These are phyloP conservation scores for Calonectria ilicicola DNA, from an alignment of 2,329 filamentous ascomycete genomes.

Conservation along the genomic window DNA sequence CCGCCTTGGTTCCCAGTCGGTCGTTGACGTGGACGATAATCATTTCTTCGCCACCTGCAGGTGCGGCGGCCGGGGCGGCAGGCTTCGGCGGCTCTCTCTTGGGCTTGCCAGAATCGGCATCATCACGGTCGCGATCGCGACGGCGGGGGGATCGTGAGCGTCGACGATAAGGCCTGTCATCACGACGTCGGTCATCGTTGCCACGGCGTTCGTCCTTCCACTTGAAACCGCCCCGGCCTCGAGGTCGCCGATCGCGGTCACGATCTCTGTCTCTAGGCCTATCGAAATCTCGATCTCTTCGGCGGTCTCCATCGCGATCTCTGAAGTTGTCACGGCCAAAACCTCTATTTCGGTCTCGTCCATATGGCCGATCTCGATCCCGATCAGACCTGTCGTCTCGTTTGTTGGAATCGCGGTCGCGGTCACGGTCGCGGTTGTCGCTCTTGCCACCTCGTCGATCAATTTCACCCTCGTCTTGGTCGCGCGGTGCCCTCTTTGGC, in stretches of 20 bases:
- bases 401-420: constrained; percentile 1
- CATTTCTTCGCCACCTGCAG: constrained; percentile 74
- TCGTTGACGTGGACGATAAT: constrained; percentile 96
- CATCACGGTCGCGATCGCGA: constrained; percentile 34
- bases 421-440: constrained; percentile 8
- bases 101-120: constrained; percentile 42
- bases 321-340: constrained; percentile 11
- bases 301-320: constrained; percentile 18
- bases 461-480: not conserved
- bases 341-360: constrained; percentile 9
- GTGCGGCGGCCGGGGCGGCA: constrained; percentile 37
- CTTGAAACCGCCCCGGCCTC: constrained; percentile 41
- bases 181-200: constrained; percentile 35
- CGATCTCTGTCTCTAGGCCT: constrained; percentile 40
- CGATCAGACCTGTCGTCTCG: constrained; percentile 21
- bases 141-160: constrained; percentile 37
- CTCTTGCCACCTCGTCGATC: constrained; percentile 10
- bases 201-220: constrained; percentile 43
- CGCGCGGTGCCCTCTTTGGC: constrained; percentile 13
- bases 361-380: constrained; percentile 1
- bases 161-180: constrained; percentile 35
- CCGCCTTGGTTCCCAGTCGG: constrained; percentile 93
- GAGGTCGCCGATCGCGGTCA: constrained; percentile 34
- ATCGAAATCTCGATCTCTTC: constrained; percentile 19
- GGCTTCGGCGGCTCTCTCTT: constrained; percentile 55